Conservation (phyloP, 1,139 yeast genomes). For the Taphrina deformans region DNA sequence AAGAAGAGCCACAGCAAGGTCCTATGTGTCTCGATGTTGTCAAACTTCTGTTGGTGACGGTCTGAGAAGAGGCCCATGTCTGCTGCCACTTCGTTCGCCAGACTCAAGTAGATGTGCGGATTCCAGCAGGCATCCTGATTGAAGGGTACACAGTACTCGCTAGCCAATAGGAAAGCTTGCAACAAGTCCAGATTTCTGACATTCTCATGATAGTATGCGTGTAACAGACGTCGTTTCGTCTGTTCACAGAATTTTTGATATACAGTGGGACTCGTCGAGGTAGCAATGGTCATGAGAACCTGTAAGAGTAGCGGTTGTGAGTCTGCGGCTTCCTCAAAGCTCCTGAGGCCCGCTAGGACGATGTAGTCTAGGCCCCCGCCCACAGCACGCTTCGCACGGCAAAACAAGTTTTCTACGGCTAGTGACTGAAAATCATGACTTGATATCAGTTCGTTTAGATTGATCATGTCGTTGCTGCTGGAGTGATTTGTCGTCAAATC, state of each 20-base stretch:
- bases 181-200: not conserved
- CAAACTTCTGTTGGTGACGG: not conserved
- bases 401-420: not conserved
- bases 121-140: not conserved
- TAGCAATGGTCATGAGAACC: not conserved
- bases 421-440: not conserved
- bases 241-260: not conserved
- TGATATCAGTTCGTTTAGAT: not conserved
- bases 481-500: not conserved
- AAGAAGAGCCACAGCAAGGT: slow-evolving; percentile 1
- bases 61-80: not conserved
- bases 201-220: not conserved
- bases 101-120: not conserved
- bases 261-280: not conserved
- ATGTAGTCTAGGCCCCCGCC: not conserved
- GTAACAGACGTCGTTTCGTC: not conserved
- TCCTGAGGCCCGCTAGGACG: not conserved
- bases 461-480: not conserved
- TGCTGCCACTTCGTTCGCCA: not conserved
- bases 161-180: not conserved
- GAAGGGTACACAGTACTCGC: slow-evolving; percentile 5
- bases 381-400: not conserved
- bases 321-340: not conserved
- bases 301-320: not conserved
- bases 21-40: not conserved